These are phyloP conservation scores for Trichomonascaceae sp. DNA, from an alignment of 1,139 yeast genomes.

Conservation along the genomic window DNA sequence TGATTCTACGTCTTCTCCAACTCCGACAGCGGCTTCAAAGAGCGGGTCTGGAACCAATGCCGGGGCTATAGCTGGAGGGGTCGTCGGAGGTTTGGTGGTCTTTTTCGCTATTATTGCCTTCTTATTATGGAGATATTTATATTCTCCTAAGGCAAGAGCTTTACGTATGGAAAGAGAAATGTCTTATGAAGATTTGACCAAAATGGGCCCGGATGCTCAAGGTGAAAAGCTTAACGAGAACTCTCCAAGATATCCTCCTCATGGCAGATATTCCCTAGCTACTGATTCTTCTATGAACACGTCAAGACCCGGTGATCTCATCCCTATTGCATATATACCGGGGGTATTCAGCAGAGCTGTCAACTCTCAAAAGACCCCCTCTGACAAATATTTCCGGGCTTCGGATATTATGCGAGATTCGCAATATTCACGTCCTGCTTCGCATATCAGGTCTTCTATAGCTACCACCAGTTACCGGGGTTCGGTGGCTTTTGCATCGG, in stretches of 20 bases:
- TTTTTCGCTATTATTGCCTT: constrained; percentile 23
- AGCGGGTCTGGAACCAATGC: constrained; percentile 16
- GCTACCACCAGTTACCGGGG: constrained; percentile 31
- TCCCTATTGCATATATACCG: constrained; percentile 92
- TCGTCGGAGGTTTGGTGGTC: constrained; percentile 33
- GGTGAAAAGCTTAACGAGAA: neutral
- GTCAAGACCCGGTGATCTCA: constrained; percentile 63
- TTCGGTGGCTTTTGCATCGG: constrained; percentile 26
- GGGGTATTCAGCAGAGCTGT: constrained; percentile 48
- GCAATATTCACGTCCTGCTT: constrained; percentile 13
- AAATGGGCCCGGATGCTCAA: constrained; percentile 2
- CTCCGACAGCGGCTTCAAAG: constrained; percentile 5
- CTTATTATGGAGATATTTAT: constrained; percentile 27
- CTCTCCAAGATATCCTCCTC: neutral
- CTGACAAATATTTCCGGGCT: constrained; percentile 17
- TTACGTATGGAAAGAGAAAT: constrained; percentile 13
- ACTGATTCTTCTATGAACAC: constrained; percentile 24
- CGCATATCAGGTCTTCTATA: constrained; percentile 24
- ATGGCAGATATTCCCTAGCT: constrained; percentile 15
- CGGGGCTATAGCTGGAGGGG: constrained; percentile 38
- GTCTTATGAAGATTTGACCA: constrained; percentile 9
- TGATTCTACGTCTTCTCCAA: neutral
- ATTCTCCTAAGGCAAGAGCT: constrained; percentile 18
- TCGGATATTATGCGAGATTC: constrained; percentile 22
- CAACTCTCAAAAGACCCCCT: constrained; percentile 13